These are phyloP conservation scores for Cyberlindnera xishuangbannaensis DNA, from an alignment of 805 yeast genomes.

Conservation along the genomic window DNA sequence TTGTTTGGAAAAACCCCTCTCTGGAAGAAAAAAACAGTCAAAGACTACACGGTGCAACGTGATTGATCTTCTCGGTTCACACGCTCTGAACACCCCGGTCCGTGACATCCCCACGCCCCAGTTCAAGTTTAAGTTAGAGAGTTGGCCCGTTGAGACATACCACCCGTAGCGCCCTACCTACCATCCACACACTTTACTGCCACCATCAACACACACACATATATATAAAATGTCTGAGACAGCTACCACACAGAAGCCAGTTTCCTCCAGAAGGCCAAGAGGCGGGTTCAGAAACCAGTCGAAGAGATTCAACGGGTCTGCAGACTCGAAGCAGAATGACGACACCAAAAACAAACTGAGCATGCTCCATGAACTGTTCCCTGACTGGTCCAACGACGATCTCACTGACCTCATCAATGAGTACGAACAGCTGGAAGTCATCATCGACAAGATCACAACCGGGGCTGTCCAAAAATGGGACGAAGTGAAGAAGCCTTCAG, in stretches of 20 bases:
- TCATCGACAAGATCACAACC: conserved; percentile 82
- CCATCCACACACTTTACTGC: too few species aligned
- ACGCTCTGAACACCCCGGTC: too few species aligned
- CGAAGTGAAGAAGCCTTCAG: conserved; percentile 67
- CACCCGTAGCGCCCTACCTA: too few species aligned
- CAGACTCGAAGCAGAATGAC: conserved; percentile 24
- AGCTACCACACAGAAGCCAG: conserved; percentile 13
- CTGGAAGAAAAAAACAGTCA: too few species aligned
- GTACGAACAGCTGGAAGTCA: conserved; percentile 68
- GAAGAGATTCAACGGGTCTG: conserved; percentile 31
- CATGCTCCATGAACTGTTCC: conserved; percentile 78
- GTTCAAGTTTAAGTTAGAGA: too few species aligned
- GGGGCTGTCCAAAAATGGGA: conserved; percentile 94
- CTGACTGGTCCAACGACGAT: conserved; percentile 91
- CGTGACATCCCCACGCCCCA: too few species aligned
- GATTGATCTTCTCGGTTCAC: too few species aligned
- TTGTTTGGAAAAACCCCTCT: too few species aligned
- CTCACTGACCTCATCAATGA: conserved; percentile 71
- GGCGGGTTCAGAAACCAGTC: conserved; percentile 39
- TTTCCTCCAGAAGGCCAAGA: conserved; percentile 23
- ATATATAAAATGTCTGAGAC: conserved; percentile 17
- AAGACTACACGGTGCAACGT: too few species aligned
- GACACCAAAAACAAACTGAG: conserved; percentile 36
- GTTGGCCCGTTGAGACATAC: too few species aligned
- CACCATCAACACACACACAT: too few species aligned